Evolutionary conservation across 805 yeast genomes (phyloP), one percentile per base, ranked within the genome.

Genomic region (Metschnikowia cubensis): DNA sequence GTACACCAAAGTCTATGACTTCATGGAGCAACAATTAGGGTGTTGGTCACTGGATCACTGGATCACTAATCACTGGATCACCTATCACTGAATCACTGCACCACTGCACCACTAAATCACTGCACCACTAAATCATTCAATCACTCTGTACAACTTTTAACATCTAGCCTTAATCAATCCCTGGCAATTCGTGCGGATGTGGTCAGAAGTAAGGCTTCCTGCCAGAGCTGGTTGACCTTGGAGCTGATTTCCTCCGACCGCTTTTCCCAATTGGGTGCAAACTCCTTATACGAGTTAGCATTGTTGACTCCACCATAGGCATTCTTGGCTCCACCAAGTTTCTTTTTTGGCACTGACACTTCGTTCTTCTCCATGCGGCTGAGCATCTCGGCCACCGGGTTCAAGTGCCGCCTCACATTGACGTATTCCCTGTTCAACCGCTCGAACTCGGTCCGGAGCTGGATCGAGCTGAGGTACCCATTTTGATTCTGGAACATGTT

Each of bases 381-480:
- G 31, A 88, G 64, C 2, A 89, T 79, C 43, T 82, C 86, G 4
- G 79, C 77, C 2, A 87, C 68, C 1, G 96, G 96, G 56, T 88
- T 88, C 36, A 71, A 69, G 64, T 84, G 80, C 52, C 94, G 73
- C 60, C 90, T 70, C 0, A 86, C 83, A 56, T 80, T 85, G 39
- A 83, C 70, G 55, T 83, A 86, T 60, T 88, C 96, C 53, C 91
- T 74, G 13, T 90, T 81, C 32, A 87, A 76, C 53, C 88, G 75
- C 63, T 89, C 96, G 60, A 82, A 86, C 61, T 87, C 94, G n/a
- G 89, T 77, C 56, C 88, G 76, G 6, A 81, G 75, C 53, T 80
- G 85, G 18, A 84, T 78, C 6, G 82, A 76, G 39, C 77, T 77
- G 60, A 64, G 70, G 42, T 61, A 69, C 21, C 66, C 66, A 42